A percentile compares a stretch with the other conserved stretches of the same genome.
phyloP scores from a whole-genome alignment of 2,329 filamentous ascomycete genomes.

The Teratosphaeria zuluensis region DNA sequence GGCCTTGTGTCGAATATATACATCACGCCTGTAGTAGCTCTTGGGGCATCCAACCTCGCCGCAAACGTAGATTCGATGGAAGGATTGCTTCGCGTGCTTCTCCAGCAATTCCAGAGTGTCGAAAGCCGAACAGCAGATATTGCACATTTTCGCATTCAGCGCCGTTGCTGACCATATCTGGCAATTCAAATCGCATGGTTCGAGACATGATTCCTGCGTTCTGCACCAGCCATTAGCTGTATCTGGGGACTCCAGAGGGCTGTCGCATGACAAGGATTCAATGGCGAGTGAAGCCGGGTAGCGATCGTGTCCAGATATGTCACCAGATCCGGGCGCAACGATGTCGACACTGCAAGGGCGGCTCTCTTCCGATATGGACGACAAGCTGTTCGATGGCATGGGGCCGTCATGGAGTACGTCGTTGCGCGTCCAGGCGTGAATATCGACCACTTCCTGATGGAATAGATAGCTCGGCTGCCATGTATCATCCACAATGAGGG shows the following conservation, averaged over 20 bases:
- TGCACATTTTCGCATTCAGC: not conserved
- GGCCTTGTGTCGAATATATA: not conserved
- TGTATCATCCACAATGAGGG: not conserved
- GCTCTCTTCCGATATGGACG: not conserved
- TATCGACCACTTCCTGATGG: not conserved
- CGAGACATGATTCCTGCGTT: not conserved
- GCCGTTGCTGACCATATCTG: not conserved
- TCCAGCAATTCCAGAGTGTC: not conserved
- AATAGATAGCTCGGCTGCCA: not conserved
- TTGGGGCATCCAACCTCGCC: not conserved
- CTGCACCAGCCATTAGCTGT: not conserved
- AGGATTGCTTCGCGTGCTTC: slow-evolving; percentile 4
- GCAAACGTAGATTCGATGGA: slow-evolving; percentile 5
- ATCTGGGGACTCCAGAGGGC: not conserved
- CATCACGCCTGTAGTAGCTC: slow-evolving; percentile 6
- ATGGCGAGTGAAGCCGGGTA: not conserved
- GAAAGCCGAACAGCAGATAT: not conserved
- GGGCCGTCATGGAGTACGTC: not conserved
- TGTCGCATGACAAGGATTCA: not conserved
- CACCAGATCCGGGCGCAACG: not conserved
- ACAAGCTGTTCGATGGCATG: not conserved
- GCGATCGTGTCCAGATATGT: not conserved
- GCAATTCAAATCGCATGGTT: not conserved
- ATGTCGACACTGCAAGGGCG: not conserved
- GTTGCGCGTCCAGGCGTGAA: not conserved